Percentiles rank a stretch among this genome's conserved stretches.
These are phyloP conservation scores for Solanum peruvianum DNA, from an alignment of 257 asterid genomes.

Conservation along the genomic window DNA sequence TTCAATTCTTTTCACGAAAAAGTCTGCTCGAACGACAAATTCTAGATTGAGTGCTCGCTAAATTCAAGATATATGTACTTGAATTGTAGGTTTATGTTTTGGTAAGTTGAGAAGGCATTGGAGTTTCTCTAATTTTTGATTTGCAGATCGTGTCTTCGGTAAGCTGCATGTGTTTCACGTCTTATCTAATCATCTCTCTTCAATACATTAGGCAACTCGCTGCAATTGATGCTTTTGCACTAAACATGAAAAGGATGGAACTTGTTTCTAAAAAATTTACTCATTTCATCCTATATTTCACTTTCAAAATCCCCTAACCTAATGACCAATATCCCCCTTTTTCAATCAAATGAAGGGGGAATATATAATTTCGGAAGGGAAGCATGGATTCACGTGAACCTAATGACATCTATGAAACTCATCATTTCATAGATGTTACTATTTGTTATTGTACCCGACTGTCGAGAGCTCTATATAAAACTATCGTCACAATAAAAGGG, in stretches of 20 bases:
- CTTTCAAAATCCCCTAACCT: neutral
- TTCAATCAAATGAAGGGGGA: neutral
- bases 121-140: neutral
- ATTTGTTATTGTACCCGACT: neutral
- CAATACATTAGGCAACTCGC: too few species aligned
- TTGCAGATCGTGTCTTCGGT: accelerated
- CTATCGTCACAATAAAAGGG: too few species aligned
- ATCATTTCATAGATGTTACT: neutral
- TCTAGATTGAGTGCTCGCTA: neutral
- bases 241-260: too few species aligned
- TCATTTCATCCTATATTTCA: neutral
- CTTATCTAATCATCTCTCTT: too few species aligned
- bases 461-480: too few species aligned
- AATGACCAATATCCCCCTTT: neutral
- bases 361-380: neutral
- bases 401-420: neutral
- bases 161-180: too few species aligned
- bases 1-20: too few species aligned
- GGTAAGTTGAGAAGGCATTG: neutral
- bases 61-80: neutral
- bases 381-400: neutral
- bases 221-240: too few species aligned
- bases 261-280: neutral
- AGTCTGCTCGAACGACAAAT: too few species aligned
- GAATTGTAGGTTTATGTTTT: neutral